Evolutionary conservation across 2,329 filamentous ascomycete species (phyloP).

Genomic region (Aspergillus viridinutans): DNA sequence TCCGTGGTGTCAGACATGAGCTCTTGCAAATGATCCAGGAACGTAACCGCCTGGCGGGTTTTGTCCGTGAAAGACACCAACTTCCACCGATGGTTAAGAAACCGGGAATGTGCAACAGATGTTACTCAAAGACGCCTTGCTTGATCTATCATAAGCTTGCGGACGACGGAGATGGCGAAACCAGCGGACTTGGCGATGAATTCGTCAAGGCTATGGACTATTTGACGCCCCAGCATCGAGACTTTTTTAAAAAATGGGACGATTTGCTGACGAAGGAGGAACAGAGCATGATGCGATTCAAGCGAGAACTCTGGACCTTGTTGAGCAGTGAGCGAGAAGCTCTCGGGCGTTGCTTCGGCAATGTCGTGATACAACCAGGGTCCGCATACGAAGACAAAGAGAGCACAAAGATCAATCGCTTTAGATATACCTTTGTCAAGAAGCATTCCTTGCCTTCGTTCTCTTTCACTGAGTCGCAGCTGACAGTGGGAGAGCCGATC

Average conservation of each 20-base stretch:
- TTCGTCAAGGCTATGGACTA: conserved; percentile 79
- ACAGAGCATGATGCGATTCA: conserved; percentile 78
- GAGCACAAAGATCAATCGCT: conserved; percentile 83
- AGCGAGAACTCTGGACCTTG: conserved; percentile 95
- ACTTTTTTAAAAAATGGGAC: conserved; percentile 95
- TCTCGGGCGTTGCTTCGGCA: conserved; percentile 82
- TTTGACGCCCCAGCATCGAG: conserved; percentile 67
- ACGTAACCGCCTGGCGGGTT: conserved; percentile 82
- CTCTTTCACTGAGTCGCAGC: conserved; percentile 87
- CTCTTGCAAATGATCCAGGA: conserved; percentile 96
- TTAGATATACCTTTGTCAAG: conserved; percentile 79
- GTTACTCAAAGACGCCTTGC: conserved; percentile 86
- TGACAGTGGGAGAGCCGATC: conserved; percentile 81
- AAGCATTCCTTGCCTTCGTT: conserved; percentile 58
- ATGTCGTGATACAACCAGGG: conserved; percentile 76
- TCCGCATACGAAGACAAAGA: conserved; percentile 66
- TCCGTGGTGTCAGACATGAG: conserved; percentile 81
- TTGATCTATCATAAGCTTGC: conserved; percentile 91
- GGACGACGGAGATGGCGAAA: conserved; percentile 76
- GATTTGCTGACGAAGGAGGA: conserved; percentile 90
- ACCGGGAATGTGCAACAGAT: conserved; percentile 75
- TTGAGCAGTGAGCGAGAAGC: conserved; percentile 82
- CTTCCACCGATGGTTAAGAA: conserved; percentile 83
- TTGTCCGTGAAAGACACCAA: conserved; percentile 74
- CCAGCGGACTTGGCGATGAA: conserved; percentile 73